Base-by-base conservation (phyloP, 352 stramenopile genomes). In the Globisporangium echinulatum region DNA sequence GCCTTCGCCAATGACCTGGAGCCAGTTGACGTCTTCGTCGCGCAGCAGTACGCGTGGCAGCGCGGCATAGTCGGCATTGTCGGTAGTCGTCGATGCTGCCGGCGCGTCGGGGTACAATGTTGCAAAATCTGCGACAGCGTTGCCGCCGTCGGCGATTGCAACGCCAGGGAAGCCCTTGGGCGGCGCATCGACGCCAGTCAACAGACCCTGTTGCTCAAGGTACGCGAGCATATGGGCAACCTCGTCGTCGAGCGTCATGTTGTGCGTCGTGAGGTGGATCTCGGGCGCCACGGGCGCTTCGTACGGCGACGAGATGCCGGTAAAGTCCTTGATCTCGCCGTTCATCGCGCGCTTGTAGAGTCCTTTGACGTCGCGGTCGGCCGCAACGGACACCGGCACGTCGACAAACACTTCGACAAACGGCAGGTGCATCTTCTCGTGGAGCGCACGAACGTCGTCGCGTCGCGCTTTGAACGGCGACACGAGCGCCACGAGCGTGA, bases 371-470 rank as follows among this genome's bases (percentile, higher is more conserved):
- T 99, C 97, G 17, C 97, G 83, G n/a, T 97, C 91, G 49, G 96
- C 96, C 42, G 98, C 89, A 14, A 99, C 96, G 4, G 97, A 88
- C 11, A 99, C 79, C 0, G 96, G 93, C 15, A 99, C 97, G 70
- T 99, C 96, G 49, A 99, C 92, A 74, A 99, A 99, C 7, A 99
- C 95, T 77, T 99, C 97, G 66, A 98, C 98, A 80, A 99, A 99
- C 3, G 92, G 91, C 57, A 99, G 96, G 53, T 86, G 82, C 82
- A 98, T 97, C 47, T 90, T 88, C 65, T 79, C 59, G 66, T 93
- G 84, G 10, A 98, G 77, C 58, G 97, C 93, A 11, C 97, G 84
- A 14, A 98, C 96, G 37, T 91, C 82, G 66, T 99, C 96, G 6
- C 97, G 83, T 69, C 96, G 94, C 0, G 68, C 88, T 17, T 92